Evolutionary conservation across 257 asterid species (phyloP).

Genomic region (Rehmannia glutinosa): DNA sequence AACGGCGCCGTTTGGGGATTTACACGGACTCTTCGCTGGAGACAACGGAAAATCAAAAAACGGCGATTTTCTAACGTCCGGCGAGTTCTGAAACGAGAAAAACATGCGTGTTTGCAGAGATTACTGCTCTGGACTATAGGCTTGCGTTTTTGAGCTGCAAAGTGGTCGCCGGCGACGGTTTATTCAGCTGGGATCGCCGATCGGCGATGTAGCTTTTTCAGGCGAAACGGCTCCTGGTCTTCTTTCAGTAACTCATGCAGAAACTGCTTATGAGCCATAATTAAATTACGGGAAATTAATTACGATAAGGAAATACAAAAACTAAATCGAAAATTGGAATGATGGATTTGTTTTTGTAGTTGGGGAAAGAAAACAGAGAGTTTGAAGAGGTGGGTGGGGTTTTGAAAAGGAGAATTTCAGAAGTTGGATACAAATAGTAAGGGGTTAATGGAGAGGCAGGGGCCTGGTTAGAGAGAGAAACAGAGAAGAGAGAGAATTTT

Average conservation of each 20-base stretch:
- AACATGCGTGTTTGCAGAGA: constrained; percentile 56
- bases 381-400: constrained; percentile 24
- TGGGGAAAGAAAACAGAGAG: constrained; percentile 7
- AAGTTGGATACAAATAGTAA: constrained; percentile 26
- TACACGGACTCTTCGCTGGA: constrained; percentile 53
- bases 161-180: constrained; percentile 14
- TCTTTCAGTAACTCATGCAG: constrained; percentile 73
- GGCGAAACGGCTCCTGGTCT: constrained; percentile 81
- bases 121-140: constrained; percentile 27
- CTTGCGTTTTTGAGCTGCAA: constrained; percentile 33
- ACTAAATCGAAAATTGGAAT: not conserved
- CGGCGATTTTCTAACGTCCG: constrained; percentile 55
- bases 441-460: too few relatives aligned
- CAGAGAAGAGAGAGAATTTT: constrained; percentile 17
- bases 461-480: not conserved
- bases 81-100: constrained; percentile 54
- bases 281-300: not conserved
- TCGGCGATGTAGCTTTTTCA: constrained; percentile 50
- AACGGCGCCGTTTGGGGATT: constrained; percentile 37
- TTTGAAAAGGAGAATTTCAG: constrained; percentile 20
- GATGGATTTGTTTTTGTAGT: not conserved
- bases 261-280: constrained; percentile 41
- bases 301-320: not conserved
- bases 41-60: constrained; percentile 38
- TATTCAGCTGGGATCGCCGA: constrained; percentile 36